phyloP scores from a whole-genome alignment of 345 rosid genomes.

The Gossypioides kirkii region DNA sequence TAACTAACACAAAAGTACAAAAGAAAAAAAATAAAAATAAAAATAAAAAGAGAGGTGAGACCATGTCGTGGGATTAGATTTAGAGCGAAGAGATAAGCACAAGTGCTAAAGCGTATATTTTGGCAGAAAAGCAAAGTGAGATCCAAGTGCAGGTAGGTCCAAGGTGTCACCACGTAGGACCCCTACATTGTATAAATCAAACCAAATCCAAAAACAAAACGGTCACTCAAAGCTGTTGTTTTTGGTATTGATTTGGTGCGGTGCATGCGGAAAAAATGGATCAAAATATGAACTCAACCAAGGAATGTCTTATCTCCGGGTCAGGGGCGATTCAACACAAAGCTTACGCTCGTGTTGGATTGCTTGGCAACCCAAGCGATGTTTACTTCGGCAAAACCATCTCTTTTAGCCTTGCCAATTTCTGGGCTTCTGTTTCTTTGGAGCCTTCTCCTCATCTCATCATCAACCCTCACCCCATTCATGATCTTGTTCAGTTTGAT shows the following conservation, averaged over 20 bases:
- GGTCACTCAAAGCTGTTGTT: neutral
- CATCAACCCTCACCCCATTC: conserved; percentile 70
- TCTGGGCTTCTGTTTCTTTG: conserved; percentile 68
- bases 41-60: too few relatives aligned
- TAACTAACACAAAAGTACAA: too few relatives aligned
- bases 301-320: neutral
- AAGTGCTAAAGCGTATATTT: too few relatives aligned
- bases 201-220: neutral
- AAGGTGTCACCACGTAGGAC: neutral
- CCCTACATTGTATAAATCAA: neutral
- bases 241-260: neutral
- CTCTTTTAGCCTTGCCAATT: conserved; percentile 56
- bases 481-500: conserved; percentile 69
- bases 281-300: neutral
- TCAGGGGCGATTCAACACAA: conserved; percentile 42
- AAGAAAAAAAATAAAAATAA: too few relatives aligned
- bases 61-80: too few relatives aligned
- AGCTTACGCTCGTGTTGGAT: conserved; percentile 59
- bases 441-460: conserved; percentile 59
- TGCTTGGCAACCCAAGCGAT: conserved; percentile 75
- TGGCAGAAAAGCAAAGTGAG: neutral
- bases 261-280: neutral
- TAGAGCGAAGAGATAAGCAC: too few relatives aligned
- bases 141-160: neutral
- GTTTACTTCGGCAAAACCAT: conserved; percentile 69